phyloP scores from a whole-genome alignment of 169 alveolate species.

The Besnoitia besnoiti region DNA sequence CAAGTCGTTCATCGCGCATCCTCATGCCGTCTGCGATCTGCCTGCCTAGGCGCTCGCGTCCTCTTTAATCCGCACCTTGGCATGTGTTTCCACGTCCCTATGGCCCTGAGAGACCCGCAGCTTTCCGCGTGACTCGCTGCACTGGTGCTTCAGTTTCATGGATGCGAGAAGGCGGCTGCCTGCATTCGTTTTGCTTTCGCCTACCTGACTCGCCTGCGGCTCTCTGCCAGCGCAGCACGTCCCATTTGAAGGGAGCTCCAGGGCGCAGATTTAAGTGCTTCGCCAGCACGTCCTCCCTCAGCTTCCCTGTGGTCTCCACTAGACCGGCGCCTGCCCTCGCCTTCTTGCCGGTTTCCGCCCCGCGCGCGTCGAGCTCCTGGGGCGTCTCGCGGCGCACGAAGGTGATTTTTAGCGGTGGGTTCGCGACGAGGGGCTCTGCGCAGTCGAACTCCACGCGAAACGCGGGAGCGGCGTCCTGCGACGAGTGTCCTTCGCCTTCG shows the following conservation, averaged over 20 bases:
- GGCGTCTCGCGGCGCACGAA: not conserved
- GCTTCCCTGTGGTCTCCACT: not conserved
- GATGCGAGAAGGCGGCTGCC: too few relatives aligned
- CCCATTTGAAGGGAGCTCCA: slow-evolving; percentile 22
- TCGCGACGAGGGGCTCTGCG: slow-evolving; percentile 7
- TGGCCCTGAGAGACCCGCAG: too few relatives aligned
- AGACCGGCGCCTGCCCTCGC: not conserved
- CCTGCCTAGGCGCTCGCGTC: too few relatives aligned
- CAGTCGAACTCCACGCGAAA: not conserved
- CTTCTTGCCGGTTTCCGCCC: not conserved
- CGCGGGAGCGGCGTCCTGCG: not conserved
- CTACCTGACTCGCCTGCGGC: slow-evolving; percentile 2
- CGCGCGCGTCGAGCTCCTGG: not conserved
- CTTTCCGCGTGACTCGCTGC: not conserved
- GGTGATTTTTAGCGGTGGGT: slow-evolving; percentile 13
- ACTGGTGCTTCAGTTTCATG: too few relatives aligned
- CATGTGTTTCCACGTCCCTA: too few relatives aligned
- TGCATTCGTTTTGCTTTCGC: too few relatives aligned
- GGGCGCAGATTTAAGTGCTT: not conserved
- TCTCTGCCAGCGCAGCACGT: not conserved
- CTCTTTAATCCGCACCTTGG: too few relatives aligned
- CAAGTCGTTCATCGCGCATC: too few relatives aligned
- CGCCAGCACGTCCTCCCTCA: not conserved
- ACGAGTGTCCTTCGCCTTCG: not conserved
- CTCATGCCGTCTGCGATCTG: too few relatives aligned